Conservation (phyloP, 148 eudicot genomes). For the Dysphania ambrosioides region DNA sequence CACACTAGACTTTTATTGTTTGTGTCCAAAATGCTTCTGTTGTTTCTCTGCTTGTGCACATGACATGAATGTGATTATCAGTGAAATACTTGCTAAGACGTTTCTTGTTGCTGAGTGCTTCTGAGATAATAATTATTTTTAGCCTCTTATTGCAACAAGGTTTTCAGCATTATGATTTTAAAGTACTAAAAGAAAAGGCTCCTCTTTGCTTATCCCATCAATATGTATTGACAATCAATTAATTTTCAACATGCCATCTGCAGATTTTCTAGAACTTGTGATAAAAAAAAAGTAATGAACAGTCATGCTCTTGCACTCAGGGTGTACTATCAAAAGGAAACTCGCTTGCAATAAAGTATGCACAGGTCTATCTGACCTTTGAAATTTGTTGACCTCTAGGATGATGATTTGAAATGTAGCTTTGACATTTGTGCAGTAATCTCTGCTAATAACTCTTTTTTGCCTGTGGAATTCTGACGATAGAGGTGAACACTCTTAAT, state of each 20-base stretch:
- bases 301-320: background rate
- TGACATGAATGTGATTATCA: background rate
- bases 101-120: conserved; percentile 8
- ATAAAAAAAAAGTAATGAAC: background rate
- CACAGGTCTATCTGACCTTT: background rate
- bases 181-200: background rate
- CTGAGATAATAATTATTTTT: background rate
- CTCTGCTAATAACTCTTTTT: conserved; percentile 1
- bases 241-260: background rate
- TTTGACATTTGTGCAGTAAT: background rate
- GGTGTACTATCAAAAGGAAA: background rate
- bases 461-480: background rate
- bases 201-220: no score
- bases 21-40: background rate
- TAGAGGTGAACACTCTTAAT: conserved; percentile 7
- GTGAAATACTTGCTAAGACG: background rate
- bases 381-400: background rate
- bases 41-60: background rate
- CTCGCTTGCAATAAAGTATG: background rate
- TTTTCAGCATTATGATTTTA: background rate
- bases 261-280: background rate
- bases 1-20: background rate
- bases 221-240: no score
- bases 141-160: background rate
- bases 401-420: background rate